Conservation (phyloP, 2,329 filamentous ascomycete species). For the Tricladium varicosporioides region DNA sequence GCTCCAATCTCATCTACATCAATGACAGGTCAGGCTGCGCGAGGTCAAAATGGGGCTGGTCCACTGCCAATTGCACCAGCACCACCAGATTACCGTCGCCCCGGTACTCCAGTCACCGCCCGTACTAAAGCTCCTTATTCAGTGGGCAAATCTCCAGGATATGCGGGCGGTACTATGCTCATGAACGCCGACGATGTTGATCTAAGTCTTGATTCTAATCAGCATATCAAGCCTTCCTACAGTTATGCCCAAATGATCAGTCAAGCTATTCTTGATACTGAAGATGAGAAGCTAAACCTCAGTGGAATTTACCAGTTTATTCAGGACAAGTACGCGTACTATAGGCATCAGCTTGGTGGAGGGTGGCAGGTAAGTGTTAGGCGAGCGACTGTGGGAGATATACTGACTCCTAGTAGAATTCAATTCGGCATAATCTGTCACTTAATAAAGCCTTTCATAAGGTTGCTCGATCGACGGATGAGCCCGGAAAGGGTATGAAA, state of each 20-base stretch:
- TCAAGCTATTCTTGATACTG: slow-evolving; percentile 85
- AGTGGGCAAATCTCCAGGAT: slow-evolving; percentile 29
- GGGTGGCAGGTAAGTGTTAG: slow-evolving; percentile 81
- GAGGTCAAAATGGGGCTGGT: slow-evolving; percentile 22
- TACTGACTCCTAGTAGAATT: slow-evolving; percentile 61
- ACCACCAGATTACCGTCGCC: slow-evolving; percentile 58
- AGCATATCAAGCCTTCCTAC: slow-evolving; percentile 91
- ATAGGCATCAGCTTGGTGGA: slow-evolving; percentile 68
- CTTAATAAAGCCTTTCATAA: slow-evolving; percentile 95
- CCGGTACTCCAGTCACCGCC: slow-evolving; percentile 50
- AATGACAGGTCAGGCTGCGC: background rate
- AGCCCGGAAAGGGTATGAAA: slow-evolving; percentile 98
- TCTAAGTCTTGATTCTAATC: slow-evolving; percentile 77
- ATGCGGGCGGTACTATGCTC: slow-evolving; percentile 40
- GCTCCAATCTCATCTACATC: slow-evolving; percentile 7
- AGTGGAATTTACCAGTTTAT: slow-evolving; percentile 95
- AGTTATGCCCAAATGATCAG: slow-evolving; percentile 98
- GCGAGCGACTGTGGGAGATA: slow-evolving; percentile 1
- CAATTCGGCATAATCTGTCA: slow-evolving; percentile 93
- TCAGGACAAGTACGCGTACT: slow-evolving; percentile 88
- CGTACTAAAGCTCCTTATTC: slow-evolving; percentile 25
- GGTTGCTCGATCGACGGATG: slow-evolving; percentile 85
- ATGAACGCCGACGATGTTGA: slow-evolving; percentile 60
- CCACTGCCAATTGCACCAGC: slow-evolving; percentile 55
- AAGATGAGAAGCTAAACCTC: slow-evolving; percentile 85